These are phyloP conservation scores for Phalaenopsis hybrid DNA, from an alignment of 116 monocot genomes.

Conservation along the genomic window DNA sequence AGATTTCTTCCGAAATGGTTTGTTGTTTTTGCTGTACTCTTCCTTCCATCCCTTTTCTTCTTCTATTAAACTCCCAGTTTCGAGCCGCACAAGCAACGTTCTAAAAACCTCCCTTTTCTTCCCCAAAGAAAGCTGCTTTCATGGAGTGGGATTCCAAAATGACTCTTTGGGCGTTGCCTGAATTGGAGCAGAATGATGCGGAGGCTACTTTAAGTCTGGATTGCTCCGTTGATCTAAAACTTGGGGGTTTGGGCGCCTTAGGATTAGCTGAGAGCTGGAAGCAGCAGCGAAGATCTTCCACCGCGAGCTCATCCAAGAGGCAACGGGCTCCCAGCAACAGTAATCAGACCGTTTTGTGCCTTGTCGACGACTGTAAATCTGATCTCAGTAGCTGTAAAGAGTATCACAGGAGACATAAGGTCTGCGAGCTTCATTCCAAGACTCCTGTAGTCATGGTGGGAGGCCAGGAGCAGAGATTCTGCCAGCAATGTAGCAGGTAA, in stretches of 20 bases:
- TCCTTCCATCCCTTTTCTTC: not conserved
- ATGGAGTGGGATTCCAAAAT: slow-evolving; percentile 51
- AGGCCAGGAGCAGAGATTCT: slow-evolving; percentile 81
- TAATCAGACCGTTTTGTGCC: slow-evolving; percentile 38
- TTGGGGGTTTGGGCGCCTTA: slow-evolving; percentile 31
- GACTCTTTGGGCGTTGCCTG: slow-evolving; percentile 34
- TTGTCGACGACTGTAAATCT: slow-evolving; percentile 66
- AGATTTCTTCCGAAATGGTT: slow-evolving; percentile 1
- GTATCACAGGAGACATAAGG: slow-evolving; percentile 80
- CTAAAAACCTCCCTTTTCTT: not conserved
- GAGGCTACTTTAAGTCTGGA: slow-evolving; percentile 14
- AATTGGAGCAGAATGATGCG: slow-evolving; percentile 26
- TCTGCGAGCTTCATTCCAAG: slow-evolving; percentile 83
- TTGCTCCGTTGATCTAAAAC: slow-evolving; percentile 47
- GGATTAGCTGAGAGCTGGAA: slow-evolving; percentile 15
- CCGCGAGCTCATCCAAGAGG: slow-evolving; percentile 34
- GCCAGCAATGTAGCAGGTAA: slow-evolving; percentile 98
- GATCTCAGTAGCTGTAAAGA: slow-evolving; percentile 76
- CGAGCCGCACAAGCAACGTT: not conserved
- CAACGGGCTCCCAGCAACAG: slow-evolving; percentile 33
- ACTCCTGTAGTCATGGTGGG: slow-evolving; percentile 63
- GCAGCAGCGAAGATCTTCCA: not conserved
- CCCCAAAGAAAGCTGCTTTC: slow-evolving; percentile 1
- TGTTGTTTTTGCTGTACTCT: not conserved
- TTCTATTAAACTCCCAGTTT: not conserved